Evolutionary conservation across 768 basidiomycete genomes (phyloP).

Genomic region (Termitomyces titanicus): DNA sequence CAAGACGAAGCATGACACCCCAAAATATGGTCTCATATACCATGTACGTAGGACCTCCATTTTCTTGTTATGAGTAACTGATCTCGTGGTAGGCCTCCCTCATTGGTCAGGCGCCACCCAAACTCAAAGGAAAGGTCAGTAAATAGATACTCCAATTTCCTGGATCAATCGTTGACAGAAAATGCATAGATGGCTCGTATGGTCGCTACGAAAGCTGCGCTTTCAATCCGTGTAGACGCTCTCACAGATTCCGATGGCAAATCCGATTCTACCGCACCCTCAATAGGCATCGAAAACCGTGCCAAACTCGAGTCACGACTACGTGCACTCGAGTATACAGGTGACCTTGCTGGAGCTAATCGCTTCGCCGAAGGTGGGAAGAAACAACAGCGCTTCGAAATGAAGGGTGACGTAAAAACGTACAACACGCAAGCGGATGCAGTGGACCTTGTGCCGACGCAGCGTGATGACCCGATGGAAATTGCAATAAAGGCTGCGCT

Average conservation of each 20-base stretch:
- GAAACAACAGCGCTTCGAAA: constrained; percentile 79
- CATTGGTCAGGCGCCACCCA: constrained; percentile 95
- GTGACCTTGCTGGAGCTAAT: constrained; percentile 69
- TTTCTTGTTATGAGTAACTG: constrained; percentile 4
- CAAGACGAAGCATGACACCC: constrained; percentile 99
- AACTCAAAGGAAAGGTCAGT: constrained; percentile 90
- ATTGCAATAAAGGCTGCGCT: constrained; percentile 68
- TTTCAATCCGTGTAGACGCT: constrained; percentile 97
- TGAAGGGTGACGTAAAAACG: constrained; percentile 70
- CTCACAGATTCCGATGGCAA: constrained; percentile 91
- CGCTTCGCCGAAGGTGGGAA: constrained; percentile 57
- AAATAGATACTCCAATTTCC: background rate
- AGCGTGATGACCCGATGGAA: constrained; percentile 74
- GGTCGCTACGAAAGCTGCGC: constrained; percentile 97
- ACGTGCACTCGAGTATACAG: constrained; percentile 81
- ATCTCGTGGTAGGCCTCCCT: constrained; percentile 68
- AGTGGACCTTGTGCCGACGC: constrained; percentile 81
- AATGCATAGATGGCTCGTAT: constrained; percentile 89
- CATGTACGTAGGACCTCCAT: constrained; percentile 55
- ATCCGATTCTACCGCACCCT: constrained; percentile 74
- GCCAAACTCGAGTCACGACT: constrained; percentile 94
- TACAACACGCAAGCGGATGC: constrained; percentile 89
- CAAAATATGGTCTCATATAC: constrained; percentile 99
- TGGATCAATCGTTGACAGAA: background rate
- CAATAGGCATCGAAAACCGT: constrained; percentile 91